These are phyloP conservation scores for Bolboschoenoplectus hybrid DNA, from an alignment of 202 grass and related monocot genomes.

Conservation along the genomic window DNA sequence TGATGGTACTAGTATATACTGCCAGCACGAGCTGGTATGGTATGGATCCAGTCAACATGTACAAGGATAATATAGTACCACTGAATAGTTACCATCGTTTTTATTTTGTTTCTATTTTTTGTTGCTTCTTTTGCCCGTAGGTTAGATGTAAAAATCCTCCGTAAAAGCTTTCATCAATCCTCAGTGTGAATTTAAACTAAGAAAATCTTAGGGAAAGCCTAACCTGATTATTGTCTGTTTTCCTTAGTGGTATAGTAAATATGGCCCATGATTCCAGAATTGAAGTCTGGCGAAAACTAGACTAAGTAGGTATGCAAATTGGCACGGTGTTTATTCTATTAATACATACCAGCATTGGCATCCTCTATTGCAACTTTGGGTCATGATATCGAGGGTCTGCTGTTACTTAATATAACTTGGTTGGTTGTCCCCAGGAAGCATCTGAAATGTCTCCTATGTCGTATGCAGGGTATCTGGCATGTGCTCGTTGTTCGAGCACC, in stretches of 20 bases:
- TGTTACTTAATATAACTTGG: background rate
- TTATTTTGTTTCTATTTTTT: constrained; percentile 20
- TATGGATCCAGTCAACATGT: background rate
- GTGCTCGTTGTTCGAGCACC: constrained; percentile 92
- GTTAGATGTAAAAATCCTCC: constrained; percentile 7
- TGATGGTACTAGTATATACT: background rate
- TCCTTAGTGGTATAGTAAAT: background rate
- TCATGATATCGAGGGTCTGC: background rate
- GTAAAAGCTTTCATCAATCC: background rate
- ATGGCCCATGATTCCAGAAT: background rate
- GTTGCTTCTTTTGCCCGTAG: background rate
- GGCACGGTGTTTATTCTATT: background rate
- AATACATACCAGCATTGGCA: no score
- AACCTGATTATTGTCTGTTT: background rate
- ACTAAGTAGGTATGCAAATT: background rate
- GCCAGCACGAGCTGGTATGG: background rate
- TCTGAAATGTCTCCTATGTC: background rate
- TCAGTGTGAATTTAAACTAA: background rate
- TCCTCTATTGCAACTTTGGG: background rate
- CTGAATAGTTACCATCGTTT: background rate
- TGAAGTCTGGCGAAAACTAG: background rate
- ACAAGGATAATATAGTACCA: background rate
- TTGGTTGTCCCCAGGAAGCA: constrained; percentile 1
- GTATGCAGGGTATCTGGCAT: constrained; percentile 86
- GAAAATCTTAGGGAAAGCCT: background rate